phyloP scores from a whole-genome alignment of 345 rosid species.

The Populus pruinosa region DNA sequence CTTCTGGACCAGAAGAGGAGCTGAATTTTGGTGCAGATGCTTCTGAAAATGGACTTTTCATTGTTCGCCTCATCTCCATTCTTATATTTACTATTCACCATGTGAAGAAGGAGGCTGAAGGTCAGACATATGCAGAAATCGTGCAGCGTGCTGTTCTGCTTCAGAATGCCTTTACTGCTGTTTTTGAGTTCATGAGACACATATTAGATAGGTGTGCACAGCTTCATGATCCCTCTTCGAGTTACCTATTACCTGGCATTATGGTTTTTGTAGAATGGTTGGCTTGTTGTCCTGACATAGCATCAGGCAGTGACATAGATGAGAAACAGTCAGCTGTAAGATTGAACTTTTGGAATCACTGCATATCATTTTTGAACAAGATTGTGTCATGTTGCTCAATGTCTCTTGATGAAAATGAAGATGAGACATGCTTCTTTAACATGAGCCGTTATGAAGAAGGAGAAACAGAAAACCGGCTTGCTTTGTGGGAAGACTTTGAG shows the following conservation, averaged over 20 bases:
- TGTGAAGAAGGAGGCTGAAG: constrained; percentile 66
- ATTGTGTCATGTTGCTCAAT: constrained; percentile 46
- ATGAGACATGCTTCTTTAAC: constrained; percentile 76
- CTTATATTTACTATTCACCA: constrained; percentile 74
- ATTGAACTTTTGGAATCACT: constrained; percentile 66
- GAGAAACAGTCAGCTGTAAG: constrained; percentile 61
- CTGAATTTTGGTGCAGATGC: constrained; percentile 66
- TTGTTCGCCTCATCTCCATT: constrained; percentile 67
- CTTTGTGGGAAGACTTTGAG: constrained; percentile 92
- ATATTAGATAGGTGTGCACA: constrained; percentile 58
- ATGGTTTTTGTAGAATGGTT: constrained; percentile 89
- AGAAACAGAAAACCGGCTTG: constrained; percentile 81
- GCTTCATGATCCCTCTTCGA: constrained; percentile 66
- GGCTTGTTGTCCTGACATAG: constrained; percentile 82
- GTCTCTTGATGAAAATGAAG: constrained; percentile 61
- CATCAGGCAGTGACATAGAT: constrained; percentile 58
- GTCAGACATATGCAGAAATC: constrained; percentile 85
- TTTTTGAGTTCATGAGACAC: constrained; percentile 68
- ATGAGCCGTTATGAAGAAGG: constrained; percentile 91
- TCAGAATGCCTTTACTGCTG: constrained; percentile 77
- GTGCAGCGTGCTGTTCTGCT: constrained; percentile 84
- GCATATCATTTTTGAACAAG: constrained; percentile 63
- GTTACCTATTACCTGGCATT: constrained; percentile 74
- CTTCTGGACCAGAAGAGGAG: constrained; percentile 58
- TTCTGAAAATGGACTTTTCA: constrained; percentile 58